phyloP scores from a whole-genome alignment of 345 rosid genomes.

The Citrus trifoliata region DNA sequence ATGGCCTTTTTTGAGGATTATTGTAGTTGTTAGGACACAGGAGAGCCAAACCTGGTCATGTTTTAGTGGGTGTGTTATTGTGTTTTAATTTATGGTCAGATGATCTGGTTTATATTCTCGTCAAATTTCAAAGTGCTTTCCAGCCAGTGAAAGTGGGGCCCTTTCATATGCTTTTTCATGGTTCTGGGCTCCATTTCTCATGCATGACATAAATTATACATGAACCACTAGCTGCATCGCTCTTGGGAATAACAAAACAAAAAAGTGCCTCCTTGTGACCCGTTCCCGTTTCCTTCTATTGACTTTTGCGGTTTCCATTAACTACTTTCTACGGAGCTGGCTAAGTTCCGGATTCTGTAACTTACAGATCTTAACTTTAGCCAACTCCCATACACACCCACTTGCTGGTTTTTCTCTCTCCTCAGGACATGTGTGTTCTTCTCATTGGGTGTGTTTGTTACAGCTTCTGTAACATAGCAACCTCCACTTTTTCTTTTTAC shows the following conservation, averaged over 20 bases:
- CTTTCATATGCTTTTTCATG: constrained; percentile 9
- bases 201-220: constrained; percentile 15
- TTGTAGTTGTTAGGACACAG: neutral
- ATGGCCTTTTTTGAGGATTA: neutral
- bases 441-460: no score
- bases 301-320: neutral
- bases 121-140: constrained; percentile 31
- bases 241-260: neutral
- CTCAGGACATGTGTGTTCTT: no score
- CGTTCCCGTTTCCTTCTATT: neutral
- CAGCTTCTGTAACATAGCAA: no score
- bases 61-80: neutral
- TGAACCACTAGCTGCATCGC: constrained; percentile 9
- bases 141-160: constrained; percentile 41
- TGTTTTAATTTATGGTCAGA: neutral
- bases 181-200: constrained; percentile 28
- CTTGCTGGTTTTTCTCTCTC: no score
- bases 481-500: no score
- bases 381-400: no score
- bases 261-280: constrained; percentile 2
- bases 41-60: neutral
- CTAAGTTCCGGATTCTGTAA: no score
- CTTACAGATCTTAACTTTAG: no score
- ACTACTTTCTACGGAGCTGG: neutral
- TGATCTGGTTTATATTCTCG: constrained; percentile 26